These are phyloP conservation scores for Pharnaceum exiguum DNA, from an alignment of 148 eudicot genomes.

Conservation along the genomic window DNA sequence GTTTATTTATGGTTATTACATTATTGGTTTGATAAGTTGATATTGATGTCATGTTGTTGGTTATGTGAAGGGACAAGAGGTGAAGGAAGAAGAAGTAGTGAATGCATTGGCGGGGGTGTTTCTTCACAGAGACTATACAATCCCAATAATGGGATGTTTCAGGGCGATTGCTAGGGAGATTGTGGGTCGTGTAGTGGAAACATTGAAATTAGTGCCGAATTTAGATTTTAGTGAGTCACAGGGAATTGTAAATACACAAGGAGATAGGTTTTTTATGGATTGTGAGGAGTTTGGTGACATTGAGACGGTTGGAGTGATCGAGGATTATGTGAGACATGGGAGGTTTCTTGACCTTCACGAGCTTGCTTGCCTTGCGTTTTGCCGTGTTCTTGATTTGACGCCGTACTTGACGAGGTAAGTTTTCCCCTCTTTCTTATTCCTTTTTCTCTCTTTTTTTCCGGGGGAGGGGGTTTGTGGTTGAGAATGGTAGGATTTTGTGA, in stretches of 20 bases:
- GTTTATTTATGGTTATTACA: background rate
- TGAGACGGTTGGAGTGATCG: conserved; percentile 38
- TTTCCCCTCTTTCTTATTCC: background rate
- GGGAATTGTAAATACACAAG: conserved; percentile 29
- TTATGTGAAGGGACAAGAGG: conserved; percentile 38
- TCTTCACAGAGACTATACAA: conserved; percentile 71
- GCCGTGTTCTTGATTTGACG: conserved; percentile 68
- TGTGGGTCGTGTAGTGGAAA: conserved; percentile 40
- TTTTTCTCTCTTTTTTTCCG: background rate
- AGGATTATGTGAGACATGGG: conserved; percentile 45
- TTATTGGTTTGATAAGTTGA: conserved; percentile 11
- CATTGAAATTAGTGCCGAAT: conserved; percentile 49
- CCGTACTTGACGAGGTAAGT: conserved; percentile 63
- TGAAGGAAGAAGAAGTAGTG: conserved; percentile 65
- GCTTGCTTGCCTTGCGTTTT: conserved; percentile 73
- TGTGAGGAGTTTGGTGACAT: conserved; percentile 34
- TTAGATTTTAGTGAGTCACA: conserved; percentile 32
- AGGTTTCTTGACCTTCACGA: conserved; percentile 77
- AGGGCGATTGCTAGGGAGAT: conserved; percentile 58
- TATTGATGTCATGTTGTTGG: conserved; percentile 5
- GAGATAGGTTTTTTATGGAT: conserved; percentile 31
- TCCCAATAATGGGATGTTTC: conserved; percentile 77
- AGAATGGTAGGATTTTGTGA: too few species aligned
- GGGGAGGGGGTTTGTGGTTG: too few species aligned
- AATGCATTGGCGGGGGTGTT: conserved; percentile 49